Evolutionary conservation across 495 filamentous ascomycete species (phyloP), one percentile per base, ranked within the genome.

Genomic region (Lasiosphaeria hispida): DNA sequence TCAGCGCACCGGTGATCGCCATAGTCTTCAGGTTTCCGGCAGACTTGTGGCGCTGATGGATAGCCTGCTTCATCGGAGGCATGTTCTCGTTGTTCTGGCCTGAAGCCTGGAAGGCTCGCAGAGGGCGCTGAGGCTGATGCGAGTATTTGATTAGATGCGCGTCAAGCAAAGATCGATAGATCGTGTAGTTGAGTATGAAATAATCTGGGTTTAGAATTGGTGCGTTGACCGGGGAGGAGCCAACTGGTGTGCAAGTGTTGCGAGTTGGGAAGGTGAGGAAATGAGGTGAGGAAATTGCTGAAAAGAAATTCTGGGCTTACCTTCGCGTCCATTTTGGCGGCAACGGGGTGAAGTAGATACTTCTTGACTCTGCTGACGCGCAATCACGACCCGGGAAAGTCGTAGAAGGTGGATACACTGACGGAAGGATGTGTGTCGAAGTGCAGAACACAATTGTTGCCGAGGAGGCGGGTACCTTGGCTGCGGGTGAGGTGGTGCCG

Each of bases 11-110:
- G 15, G 76, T 80, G 45, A 82, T 75, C 13, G 79, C 61, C 54
- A 85, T 72, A 19, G 76, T 74, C 44, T 80, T 83, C 44, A 92
- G 72, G 43, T 86, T 87, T 17, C 88, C 80, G 8, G 84, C 86
- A 0, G 91, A 94, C 72, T 92, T 96, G 75, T 91, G 87, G 23
- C 86, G 87, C 64, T 93, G 87, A 62, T 91, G 89, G 55, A 88
- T 71, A 30, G 81, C 70, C 68, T 86, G 90, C 60, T 79, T 79
- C 45, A 76, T 59, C 13, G 82, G 71, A 15, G 83, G 77, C 18
- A 77, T 77, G 70, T 93, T 92, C 73, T 97, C 94, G 76, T 91
- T 89, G 63, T 85, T 68, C 47, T 63, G 60, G 4, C 44, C 80
- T 63, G 80, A 78, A 58, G 84, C 77, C 67, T 83, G 83, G 64